phyloP scores from a whole-genome alignment of 176 grass and related monocot genomes.

The Zea mays region Zm-B73-REFERENCE-NAM-5.0 NC_050104.1:127297501-127298000 shows the following conservation, averaged over 20 bases:
- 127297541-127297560: background rate
- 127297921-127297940: background rate
- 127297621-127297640: background rate
- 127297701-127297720: too few relatives aligned
- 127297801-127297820: too few relatives aligned
- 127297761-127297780: too few relatives aligned
- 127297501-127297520: slow-evolving; percentile 1
- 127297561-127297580: slow-evolving; percentile 9
- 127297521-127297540: background rate
- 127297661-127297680: too few relatives aligned
- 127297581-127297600: background rate
- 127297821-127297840: too few relatives aligned
- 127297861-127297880: background rate
- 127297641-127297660: background rate
- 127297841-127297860: too few relatives aligned
- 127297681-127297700: too few relatives aligned
- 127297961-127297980: slow-evolving; percentile 39
- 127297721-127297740: too few relatives aligned
- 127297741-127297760: too few relatives aligned
- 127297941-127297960: slow-evolving; percentile 39
- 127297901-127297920: too few relatives aligned
- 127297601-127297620: slow-evolving; percentile 25
- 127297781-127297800: too few relatives aligned
- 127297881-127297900: too few relatives aligned
- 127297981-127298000: slow-evolving; percentile 35